phyloP scores from a whole-genome alignment of 208 protist genomes.

The Acanthamoeba lugdunensis region DNA sequence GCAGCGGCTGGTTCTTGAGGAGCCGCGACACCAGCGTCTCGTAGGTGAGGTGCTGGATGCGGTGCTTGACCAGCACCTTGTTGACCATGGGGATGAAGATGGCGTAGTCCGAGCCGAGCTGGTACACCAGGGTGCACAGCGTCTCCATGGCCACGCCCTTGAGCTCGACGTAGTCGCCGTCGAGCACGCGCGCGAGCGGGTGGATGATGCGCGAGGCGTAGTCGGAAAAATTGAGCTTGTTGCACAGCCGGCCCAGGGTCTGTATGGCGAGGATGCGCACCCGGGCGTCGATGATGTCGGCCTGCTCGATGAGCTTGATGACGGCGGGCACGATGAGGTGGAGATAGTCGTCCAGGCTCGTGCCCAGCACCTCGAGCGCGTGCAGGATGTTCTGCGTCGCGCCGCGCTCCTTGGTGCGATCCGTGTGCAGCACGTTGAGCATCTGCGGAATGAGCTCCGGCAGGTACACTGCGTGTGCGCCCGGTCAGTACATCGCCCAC shows the following conservation, averaged over 20 bases:
- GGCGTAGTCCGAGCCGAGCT: slow-evolving; percentile 88
- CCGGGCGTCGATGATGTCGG: slow-evolving; percentile 75
- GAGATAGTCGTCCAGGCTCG: slow-evolving; percentile 91
- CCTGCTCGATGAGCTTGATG: slow-evolving; percentile 84
- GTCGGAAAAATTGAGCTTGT: slow-evolving; percentile 85
- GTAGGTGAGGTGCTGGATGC: slow-evolving; percentile 81
- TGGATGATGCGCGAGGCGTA: slow-evolving; percentile 89
- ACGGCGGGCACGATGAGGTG: slow-evolving; percentile 91
- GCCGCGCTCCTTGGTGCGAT: slow-evolving; percentile 62
- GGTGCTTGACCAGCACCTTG: slow-evolving; percentile 80
- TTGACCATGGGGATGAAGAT: slow-evolving; percentile 91
- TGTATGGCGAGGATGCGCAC: slow-evolving; percentile 81
- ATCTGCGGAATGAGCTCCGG: slow-evolving; percentile 89
- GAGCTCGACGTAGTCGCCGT: slow-evolving; percentile 46
- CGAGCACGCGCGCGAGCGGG: slow-evolving; percentile 76
- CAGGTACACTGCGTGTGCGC: slow-evolving; percentile 84
- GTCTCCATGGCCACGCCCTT: slow-evolving; percentile 77
- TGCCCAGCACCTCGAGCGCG: slow-evolving; percentile 88
- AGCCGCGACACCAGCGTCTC: slow-evolving; percentile 78
- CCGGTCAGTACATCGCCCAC: too few species aligned
- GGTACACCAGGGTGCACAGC: slow-evolving; percentile 86
- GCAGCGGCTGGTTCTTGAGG: slow-evolving; percentile 80
- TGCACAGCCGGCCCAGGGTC: slow-evolving; percentile 85
- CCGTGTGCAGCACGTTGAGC: slow-evolving; percentile 82
- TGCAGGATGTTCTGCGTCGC: slow-evolving; percentile 83